Conservation (phyloP, 2,329 filamentous ascomycete species). For the Fusarium sp. region DNA sequence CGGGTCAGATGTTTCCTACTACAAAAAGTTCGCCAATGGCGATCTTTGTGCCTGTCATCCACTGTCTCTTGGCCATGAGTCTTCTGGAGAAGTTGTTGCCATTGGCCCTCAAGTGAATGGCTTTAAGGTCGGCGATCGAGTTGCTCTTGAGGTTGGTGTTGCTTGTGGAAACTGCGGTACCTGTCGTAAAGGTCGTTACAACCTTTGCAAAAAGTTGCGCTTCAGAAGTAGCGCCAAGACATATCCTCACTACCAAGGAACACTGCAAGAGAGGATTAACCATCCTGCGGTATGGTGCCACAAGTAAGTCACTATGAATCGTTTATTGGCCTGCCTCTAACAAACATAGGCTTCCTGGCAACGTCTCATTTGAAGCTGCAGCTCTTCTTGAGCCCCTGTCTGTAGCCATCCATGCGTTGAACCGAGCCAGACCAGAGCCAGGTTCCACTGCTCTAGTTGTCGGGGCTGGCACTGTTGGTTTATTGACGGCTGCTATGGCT, state of each 20-base stretch:
- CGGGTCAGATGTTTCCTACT: constrained; percentile 77
- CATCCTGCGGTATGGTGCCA: constrained; percentile 72
- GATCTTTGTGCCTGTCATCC: constrained; percentile 74
- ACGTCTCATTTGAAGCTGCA: constrained; percentile 68
- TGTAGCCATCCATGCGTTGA: constrained; percentile 70
- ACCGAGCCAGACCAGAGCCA: constrained; percentile 62
- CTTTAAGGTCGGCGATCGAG: constrained; percentile 66
- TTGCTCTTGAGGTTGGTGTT: constrained; percentile 68
- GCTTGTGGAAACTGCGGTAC: constrained; percentile 63
- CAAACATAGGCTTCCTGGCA: constrained; percentile 63
- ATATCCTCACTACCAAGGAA: constrained; percentile 72
- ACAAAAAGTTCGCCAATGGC: constrained; percentile 77
- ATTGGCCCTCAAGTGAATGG: constrained; percentile 64
- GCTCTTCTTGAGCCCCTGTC: constrained; percentile 71
- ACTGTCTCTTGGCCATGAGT: constrained; percentile 72
- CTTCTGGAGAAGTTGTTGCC: constrained; percentile 67
- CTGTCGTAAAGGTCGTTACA: constrained; percentile 67
- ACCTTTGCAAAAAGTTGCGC: constrained; percentile 70
- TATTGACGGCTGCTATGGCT: constrained; percentile 72
- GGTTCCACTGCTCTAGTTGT: constrained; percentile 70
- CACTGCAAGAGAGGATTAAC: constrained; percentile 70
- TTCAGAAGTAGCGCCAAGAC: constrained; percentile 72
- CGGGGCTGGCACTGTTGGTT: constrained; percentile 72
- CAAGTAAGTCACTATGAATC: constrained; percentile 57
- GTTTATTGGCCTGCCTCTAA: constrained; percentile 6